Percentiles rank a stretch among this genome's conserved stretches.
phyloP scores from a whole-genome alignment of 805 yeast genomes.

The Allodekkera sacchari region DNA sequence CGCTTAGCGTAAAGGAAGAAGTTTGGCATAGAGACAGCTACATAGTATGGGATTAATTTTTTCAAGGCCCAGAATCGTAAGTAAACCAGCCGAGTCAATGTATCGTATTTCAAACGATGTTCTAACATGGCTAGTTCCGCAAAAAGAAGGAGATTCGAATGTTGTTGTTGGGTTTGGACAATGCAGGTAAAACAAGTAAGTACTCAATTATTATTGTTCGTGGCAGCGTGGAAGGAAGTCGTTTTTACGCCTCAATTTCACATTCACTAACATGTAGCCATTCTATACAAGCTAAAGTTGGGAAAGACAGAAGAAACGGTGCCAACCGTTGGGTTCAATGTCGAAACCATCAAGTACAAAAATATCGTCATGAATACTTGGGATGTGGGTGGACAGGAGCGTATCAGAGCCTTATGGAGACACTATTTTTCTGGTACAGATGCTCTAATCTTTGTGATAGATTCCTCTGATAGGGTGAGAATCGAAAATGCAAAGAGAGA shows the following conservation, averaged over 20 bases:
- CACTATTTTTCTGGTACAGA: slow-evolving; percentile 92
- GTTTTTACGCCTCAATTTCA: neutral
- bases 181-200: slow-evolving; percentile 88
- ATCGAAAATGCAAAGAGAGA: slow-evolving; percentile 73
- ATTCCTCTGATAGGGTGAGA: slow-evolving; percentile 65
- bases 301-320: slow-evolving; percentile 73
- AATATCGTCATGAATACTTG: slow-evolving; percentile 52
- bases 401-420: slow-evolving; percentile 90
- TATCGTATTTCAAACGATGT: neutral
- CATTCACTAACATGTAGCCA: slow-evolving; percentile 28
- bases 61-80: neutral
- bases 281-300: slow-evolving; percentile 72
- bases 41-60: neutral
- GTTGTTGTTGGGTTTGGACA: slow-evolving; percentile 85
- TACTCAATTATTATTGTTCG: slow-evolving; percentile 8
- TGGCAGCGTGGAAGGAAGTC: neutral
- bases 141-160: slow-evolving; percentile 78
- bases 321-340: slow-evolving; percentile 92
- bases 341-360: slow-evolving; percentile 46
- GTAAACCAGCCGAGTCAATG: neutral
- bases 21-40: neutral
- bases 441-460: slow-evolving; percentile 86
- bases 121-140: slow-evolving; percentile 4
- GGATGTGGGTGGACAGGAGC: slow-evolving; percentile 94
- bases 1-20: neutral